Percentiles rank a stretch among this genome's conserved stretches.
phyloP scores from a whole-genome alignment of 352 stramenopile species.

The Phytophthora nicotianae region DNA sequence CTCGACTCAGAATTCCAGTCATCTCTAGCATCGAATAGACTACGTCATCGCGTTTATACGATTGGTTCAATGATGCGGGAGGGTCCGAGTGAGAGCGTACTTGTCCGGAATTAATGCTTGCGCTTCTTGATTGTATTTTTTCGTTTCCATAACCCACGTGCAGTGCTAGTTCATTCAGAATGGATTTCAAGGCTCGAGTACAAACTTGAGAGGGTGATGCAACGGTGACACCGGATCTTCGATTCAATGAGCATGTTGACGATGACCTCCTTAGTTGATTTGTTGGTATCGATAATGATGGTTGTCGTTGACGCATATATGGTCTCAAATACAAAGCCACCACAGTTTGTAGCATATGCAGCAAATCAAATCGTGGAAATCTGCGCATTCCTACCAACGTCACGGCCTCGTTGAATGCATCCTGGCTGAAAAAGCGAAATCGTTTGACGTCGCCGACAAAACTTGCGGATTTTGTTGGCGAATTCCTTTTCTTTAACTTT shows the following conservation, averaged over 20 bases:
- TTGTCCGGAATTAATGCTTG: slow-evolving; percentile 14
- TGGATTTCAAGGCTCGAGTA: slow-evolving; percentile 41
- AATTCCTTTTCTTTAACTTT: slow-evolving; percentile 21
- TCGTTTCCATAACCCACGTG: slow-evolving; percentile 45
- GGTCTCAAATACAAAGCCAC: slow-evolving; percentile 59
- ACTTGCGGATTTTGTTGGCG: slow-evolving; percentile 14
- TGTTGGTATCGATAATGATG: neutral
- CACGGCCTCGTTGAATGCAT: slow-evolving; percentile 74
- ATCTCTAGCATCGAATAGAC: slow-evolving; percentile 84
- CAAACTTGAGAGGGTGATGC: slow-evolving; percentile 32
- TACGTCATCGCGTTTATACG: slow-evolving; percentile 57
- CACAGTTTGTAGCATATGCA: slow-evolving; percentile 57
- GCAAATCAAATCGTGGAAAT: slow-evolving; percentile 60
- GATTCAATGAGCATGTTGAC: slow-evolving; percentile 8
- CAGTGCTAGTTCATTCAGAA: slow-evolving; percentile 56
- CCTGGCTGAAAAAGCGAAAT: slow-evolving; percentile 71
- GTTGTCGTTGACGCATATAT: slow-evolving; percentile 32
- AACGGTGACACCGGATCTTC: slow-evolving; percentile 6
- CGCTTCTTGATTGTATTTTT: slow-evolving; percentile 1
- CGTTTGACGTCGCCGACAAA: slow-evolving; percentile 36
- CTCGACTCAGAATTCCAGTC: slow-evolving; percentile 60
- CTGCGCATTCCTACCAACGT: slow-evolving; percentile 67
- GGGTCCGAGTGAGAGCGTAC: slow-evolving; percentile 26
- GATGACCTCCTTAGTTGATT: slow-evolving; percentile 20
- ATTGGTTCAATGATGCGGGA: slow-evolving; percentile 21